A percentile compares a stretch with the other conserved stretches of the same genome.
These are phyloP conservation scores for Tripterygium wilfordii DNA, from an alignment of 177 flowering plant species.

Conservation along the genomic window DNA sequence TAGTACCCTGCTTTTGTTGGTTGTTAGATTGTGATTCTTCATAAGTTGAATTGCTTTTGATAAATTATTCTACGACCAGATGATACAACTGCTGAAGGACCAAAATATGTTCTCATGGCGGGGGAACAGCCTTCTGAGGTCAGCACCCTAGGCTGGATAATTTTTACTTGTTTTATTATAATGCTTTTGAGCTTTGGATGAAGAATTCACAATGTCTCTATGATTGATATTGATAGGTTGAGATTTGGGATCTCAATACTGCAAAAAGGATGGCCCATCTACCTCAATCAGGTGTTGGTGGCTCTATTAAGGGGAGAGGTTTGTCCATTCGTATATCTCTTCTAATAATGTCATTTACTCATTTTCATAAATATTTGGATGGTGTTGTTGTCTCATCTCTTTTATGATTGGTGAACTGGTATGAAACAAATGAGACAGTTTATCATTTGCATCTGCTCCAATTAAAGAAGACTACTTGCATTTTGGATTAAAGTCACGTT, in stretches of 20 bases:
- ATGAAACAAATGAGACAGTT: no score
- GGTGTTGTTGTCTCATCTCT: no score
- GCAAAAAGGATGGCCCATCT: conserved; percentile 45
- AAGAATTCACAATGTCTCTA: conserved; percentile 4
- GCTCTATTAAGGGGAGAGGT: conserved; percentile 58
- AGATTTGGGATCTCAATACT: conserved; percentile 82
- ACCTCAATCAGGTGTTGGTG: conserved; percentile 27
- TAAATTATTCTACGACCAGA: no score
- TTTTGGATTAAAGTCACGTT: no score
- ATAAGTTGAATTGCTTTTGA: no score
- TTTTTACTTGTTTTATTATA: neutral
- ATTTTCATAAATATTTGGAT: no score
- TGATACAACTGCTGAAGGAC: conserved; percentile 24
- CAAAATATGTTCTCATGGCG: conserved; percentile 53
- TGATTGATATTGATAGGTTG: conserved; percentile 45
- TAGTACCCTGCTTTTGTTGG: no score
- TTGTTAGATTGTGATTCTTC: no score
- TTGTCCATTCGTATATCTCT: conserved; percentile 1
- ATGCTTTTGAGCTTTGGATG: neutral
- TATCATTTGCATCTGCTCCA: no score
- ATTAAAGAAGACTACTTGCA: no score
- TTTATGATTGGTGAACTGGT: no score
- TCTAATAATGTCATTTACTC: no score
- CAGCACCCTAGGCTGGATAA: conserved; percentile 1
- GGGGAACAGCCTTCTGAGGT: conserved; percentile 79